phyloP scores from a whole-genome alignment of 2,329 filamentous ascomycete genomes.

The Verticillium albo-atrum region DNA sequence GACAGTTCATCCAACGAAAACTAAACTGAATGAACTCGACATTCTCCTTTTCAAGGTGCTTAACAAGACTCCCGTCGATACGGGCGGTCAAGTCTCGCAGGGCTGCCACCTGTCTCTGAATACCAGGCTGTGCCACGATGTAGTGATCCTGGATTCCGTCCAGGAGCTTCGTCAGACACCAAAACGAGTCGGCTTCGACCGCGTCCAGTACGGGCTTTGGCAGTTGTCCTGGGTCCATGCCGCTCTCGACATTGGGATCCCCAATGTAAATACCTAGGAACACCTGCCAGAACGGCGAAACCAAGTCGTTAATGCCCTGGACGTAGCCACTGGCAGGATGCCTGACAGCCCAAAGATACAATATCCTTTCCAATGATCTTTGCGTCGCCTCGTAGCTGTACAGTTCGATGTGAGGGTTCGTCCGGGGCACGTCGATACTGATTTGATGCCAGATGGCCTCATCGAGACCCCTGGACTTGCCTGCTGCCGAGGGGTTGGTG shows the following conservation, averaged over 20 bases:
- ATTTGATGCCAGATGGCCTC: constrained; percentile 99
- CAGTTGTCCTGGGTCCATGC: constrained; percentile 95
- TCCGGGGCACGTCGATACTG: constrained; percentile 94
- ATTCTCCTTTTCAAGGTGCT: constrained; percentile 83
- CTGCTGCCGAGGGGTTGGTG: constrained; percentile 24
- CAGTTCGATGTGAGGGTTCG: constrained; percentile 90
- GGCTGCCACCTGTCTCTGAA: constrained; percentile 87
- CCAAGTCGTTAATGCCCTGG: constrained; percentile 96
- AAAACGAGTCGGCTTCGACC: constrained; percentile 96
- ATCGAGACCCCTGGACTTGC: constrained; percentile 67
- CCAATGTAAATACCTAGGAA: constrained; percentile 93
- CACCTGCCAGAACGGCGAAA: constrained; percentile 97
- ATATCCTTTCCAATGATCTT: constrained; percentile 84
- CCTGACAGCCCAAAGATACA: constrained; percentile 96
- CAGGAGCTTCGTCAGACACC: constrained; percentile 96
- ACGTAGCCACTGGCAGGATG: constrained; percentile 98
- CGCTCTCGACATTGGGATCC: constrained; percentile 85
- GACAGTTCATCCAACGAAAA: constrained; percentile 99
- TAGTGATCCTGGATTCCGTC: constrained; percentile 99
- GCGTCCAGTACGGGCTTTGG: constrained; percentile 89
- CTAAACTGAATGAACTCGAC: constrained; percentile 99
- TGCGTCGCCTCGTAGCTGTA: constrained; percentile 97
- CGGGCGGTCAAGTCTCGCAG: constrained; percentile 85
- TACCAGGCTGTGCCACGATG: constrained; percentile 94
- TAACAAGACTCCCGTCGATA: constrained; percentile 80